A percentile compares a stretch with the other conserved stretches of the same genome.
These are phyloP conservation scores for Emericellopsis atlantica DNA, from an alignment of 2,329 filamentous ascomycete species.

Conservation along the genomic window DNA sequence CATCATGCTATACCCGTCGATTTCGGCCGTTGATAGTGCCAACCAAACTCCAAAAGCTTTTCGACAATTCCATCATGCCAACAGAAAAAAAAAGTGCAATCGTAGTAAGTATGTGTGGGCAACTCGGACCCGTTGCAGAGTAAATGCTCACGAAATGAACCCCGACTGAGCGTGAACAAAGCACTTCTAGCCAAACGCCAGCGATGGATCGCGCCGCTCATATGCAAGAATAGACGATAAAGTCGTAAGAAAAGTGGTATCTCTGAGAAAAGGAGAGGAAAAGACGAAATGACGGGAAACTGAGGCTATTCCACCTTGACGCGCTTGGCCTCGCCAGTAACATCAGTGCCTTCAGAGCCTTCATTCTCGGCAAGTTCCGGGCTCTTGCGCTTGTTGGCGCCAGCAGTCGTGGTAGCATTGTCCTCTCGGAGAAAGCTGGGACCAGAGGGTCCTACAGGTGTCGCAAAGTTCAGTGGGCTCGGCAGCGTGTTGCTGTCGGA, in stretches of 20 bases:
- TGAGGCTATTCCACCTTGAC: slow-evolving; percentile 32
- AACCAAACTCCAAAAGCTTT: too few species aligned
- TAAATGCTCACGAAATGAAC: too few species aligned
- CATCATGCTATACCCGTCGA: too few species aligned
- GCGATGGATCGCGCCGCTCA: too few species aligned
- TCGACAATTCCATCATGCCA: too few species aligned
- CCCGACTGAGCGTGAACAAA: too few species aligned
- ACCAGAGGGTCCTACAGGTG: slow-evolving; percentile 53
- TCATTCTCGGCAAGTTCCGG: slow-evolving; percentile 33
- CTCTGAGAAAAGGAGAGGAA: slow-evolving; percentile 2
- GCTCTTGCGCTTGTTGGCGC: slow-evolving; percentile 40
- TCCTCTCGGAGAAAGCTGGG: slow-evolving; percentile 53
- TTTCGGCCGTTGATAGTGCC: too few species aligned
- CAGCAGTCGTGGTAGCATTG: slow-evolving; percentile 6
- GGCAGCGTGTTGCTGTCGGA: slow-evolving; percentile 75
- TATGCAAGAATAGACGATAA: not conserved
- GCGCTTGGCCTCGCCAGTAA: slow-evolving; percentile 36
- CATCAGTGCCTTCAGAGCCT: slow-evolving; percentile 26
- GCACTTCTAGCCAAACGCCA: too few species aligned
- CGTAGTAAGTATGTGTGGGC: too few species aligned
- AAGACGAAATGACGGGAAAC: not conserved
- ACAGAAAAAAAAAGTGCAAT: too few species aligned
- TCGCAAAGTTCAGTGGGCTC: slow-evolving; percentile 86
- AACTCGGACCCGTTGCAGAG: too few species aligned
- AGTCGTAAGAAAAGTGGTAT: slow-evolving; percentile 1